phyloP scores from a whole-genome alignment of 2,329 filamentous ascomycete genomes.

The Aspergillus sp. region DNA sequence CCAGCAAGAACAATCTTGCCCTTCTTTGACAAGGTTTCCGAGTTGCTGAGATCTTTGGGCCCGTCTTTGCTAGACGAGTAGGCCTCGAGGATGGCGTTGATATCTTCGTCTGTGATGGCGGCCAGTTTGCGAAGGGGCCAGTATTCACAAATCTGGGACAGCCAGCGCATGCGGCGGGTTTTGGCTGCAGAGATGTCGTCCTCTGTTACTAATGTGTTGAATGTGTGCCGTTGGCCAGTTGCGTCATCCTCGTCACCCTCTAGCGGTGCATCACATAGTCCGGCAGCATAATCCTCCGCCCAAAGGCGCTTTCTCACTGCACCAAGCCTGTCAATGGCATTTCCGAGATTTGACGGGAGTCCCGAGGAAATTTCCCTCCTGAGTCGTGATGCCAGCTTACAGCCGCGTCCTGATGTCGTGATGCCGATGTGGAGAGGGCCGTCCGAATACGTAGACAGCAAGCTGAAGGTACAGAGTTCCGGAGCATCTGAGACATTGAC shows the following conservation, averaged over 20 bases:
- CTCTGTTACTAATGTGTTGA: conserved; percentile 78
- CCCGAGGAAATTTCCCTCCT: conserved; percentile 82
- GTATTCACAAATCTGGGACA: conserved; percentile 96
- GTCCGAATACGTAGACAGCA: conserved; percentile 85
- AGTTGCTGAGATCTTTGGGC: conserved; percentile 15
- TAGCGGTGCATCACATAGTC: conserved; percentile 46
- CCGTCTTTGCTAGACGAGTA: conserved; percentile 53
- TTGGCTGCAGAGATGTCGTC: conserved; percentile 73
- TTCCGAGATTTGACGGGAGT: conserved; percentile 73
- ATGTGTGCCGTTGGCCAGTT: conserved; percentile 68
- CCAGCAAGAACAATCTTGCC: conserved; percentile 86
- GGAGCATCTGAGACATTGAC: conserved; percentile 91
- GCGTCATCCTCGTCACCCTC: conserved; percentile 53
- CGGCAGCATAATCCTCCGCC: conserved; percentile 66
- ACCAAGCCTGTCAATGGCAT: conserved; percentile 75
- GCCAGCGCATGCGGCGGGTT: conserved; percentile 84
- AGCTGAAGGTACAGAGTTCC: conserved; percentile 80
- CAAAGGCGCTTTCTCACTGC: conserved; percentile 69
- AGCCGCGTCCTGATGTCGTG: conserved; percentile 91
- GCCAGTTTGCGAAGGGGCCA: conserved; percentile 88
- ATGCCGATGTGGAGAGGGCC: conserved; percentile 93
- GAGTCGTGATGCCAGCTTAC: conserved; percentile 87
- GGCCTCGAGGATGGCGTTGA: conserved; percentile 72
- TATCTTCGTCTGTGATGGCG: conserved; percentile 74
- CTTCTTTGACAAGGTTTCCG: conserved; percentile 31